Conservation (phyloP, 805 yeast genomes). For the Saccharomycopsis sp. region DNA sequence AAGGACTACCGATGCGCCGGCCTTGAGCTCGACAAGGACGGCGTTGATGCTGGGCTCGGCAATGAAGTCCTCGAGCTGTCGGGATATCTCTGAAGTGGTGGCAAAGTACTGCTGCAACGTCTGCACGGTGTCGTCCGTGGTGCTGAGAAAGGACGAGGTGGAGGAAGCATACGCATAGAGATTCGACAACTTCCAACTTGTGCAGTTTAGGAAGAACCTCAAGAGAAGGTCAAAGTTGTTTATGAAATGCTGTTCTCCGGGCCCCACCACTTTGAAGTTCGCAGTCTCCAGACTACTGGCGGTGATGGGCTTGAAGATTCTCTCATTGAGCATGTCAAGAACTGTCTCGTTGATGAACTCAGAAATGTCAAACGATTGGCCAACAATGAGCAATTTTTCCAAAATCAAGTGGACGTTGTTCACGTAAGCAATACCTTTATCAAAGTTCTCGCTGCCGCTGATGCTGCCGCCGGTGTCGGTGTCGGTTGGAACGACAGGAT, state of each 20-base stretch:
- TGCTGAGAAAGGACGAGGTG: too few species aligned
- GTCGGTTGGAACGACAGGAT: too few species aligned
- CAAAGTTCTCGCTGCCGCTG: neutral
- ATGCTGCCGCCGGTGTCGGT: neutral
- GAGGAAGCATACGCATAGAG: slow-evolving; percentile 25
- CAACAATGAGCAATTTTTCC: slow-evolving; percentile 22
- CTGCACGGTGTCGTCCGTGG: too few species aligned
- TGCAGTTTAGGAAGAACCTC: slow-evolving; percentile 13
- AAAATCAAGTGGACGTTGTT: slow-evolving; percentile 5
- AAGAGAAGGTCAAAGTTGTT: slow-evolving; percentile 7
- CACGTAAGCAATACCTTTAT: too few species aligned
- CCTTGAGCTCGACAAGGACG: too few species aligned
- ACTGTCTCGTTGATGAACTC: slow-evolving; percentile 21
- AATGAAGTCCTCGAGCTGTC: too few species aligned
- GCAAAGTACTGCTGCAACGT: too few species aligned
- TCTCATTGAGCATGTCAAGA: slow-evolving; percentile 10
- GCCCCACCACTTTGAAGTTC: neutral
- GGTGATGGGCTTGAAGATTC: neutral
- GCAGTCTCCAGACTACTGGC: too few species aligned
- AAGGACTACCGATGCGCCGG: too few species aligned
- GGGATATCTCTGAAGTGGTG: too few species aligned
- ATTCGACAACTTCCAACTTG: slow-evolving; percentile 21
- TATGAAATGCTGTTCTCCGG: neutral
- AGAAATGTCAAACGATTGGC: slow-evolving; percentile 22
- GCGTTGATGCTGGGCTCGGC: too few species aligned